Conservation (phyloP, 169 alveolate species). For the Toxoplasma gondii region DNA sequence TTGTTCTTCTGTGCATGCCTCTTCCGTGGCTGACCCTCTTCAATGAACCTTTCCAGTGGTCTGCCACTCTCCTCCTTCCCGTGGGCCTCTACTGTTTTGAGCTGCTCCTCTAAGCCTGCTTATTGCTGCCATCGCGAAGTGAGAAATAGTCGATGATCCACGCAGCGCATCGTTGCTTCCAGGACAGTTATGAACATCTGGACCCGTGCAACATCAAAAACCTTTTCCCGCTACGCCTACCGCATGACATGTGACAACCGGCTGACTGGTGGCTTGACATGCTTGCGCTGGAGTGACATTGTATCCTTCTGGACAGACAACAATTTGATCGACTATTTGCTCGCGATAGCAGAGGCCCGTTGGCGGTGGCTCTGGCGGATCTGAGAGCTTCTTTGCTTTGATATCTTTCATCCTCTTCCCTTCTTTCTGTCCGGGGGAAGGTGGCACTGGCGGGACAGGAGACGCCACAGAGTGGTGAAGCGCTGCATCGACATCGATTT, state of each 20-base stretch:
- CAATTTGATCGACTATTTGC: background rate
- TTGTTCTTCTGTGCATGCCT: too few species aligned
- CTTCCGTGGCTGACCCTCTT: too few species aligned
- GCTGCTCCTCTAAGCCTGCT: too few species aligned
- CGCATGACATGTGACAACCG: background rate
- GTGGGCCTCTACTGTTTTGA: too few species aligned
- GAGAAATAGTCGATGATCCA: too few species aligned
- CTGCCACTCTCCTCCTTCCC: too few species aligned
- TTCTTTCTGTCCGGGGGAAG: background rate
- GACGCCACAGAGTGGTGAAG: background rate
- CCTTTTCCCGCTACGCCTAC: background rate
- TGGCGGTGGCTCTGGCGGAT: background rate
- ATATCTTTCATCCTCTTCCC: background rate
- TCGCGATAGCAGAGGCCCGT: slow-evolving; percentile 28
- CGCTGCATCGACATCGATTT: background rate
- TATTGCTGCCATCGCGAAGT: too few species aligned
- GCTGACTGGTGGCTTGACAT: background rate
- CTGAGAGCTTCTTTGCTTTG: background rate
- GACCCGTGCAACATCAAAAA: too few species aligned
- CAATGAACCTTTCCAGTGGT: too few species aligned
- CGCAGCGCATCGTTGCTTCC: too few species aligned
- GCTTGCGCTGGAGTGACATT: background rate
- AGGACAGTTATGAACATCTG: too few species aligned
- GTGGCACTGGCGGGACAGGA: background rate
- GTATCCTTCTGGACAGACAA: slow-evolving; percentile 23